Evolutionary conservation across 257 asterid genomes (phyloP).

Genomic region (Apocynum venetum): DNA sequence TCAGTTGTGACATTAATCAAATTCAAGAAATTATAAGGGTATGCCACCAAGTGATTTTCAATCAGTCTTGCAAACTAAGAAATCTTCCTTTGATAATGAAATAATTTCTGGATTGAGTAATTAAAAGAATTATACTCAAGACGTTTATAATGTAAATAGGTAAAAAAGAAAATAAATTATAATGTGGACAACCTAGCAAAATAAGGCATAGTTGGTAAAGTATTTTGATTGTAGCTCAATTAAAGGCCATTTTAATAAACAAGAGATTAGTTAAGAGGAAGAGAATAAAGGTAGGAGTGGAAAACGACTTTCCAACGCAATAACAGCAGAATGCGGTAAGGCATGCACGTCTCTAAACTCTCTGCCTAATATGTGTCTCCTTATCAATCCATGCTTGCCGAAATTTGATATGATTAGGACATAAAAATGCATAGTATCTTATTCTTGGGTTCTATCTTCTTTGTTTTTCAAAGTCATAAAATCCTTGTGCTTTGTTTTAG

Average conservation of each 20-base stretch:
- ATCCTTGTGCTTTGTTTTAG: no score
- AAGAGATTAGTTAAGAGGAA: slow-evolving; percentile 12
- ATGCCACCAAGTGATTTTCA: no score
- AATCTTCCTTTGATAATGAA: no score
- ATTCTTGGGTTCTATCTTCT: no score
- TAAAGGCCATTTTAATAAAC: background rate
- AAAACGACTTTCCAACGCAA: slow-evolving; percentile 78
- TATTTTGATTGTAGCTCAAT: background rate
- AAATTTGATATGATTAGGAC: background rate
- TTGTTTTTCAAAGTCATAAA: no score
- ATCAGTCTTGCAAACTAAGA: no score
- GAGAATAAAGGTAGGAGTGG: slow-evolving; percentile 53
- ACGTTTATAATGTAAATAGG: no score
- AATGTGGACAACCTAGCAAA: background rate
- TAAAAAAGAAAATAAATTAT: no score
- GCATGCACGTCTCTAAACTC: slow-evolving; percentile 36
- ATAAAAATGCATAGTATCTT: no score
- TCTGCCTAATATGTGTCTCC: background rate
- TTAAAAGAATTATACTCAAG: no score
- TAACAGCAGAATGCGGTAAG: slow-evolving; percentile 57
- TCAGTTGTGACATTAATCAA: background rate
- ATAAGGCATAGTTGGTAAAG: background rate
- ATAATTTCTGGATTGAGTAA: no score
- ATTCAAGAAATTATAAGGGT: background rate
- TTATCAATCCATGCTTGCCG: background rate